Percentiles rank a stretch among this genome's conserved stretches.
Conservation (phyloP, 768 basidiomycete genomes). For the Pleurotus cornucopiae region DNA sequence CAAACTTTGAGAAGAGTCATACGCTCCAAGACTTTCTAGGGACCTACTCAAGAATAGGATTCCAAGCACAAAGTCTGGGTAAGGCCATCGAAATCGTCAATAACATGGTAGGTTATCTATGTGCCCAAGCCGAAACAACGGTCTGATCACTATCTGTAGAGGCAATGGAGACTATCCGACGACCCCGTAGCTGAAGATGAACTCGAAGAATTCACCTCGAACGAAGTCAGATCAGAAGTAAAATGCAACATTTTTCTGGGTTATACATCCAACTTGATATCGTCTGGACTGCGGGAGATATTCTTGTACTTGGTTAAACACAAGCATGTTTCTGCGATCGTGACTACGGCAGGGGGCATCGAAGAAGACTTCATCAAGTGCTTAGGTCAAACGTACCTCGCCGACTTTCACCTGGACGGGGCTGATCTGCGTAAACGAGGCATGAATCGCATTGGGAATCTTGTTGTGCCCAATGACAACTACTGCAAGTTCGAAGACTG, state of each 20-base stretch:
- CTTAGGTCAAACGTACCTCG: conserved; percentile 92
- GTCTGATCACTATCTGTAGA: conserved; percentile 36
- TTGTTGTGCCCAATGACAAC: conserved; percentile 95
- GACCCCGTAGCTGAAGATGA: conserved; percentile 73
- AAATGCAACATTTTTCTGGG: conserved; percentile 92
- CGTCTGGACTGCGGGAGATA: conserved; percentile 92
- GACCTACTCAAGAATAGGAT: conserved; percentile 89
- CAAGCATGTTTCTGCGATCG: conserved; percentile 82
- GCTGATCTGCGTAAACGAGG: conserved; percentile 81
- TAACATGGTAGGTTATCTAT: conserved; percentile 66
- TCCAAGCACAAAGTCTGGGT: conserved; percentile 93
- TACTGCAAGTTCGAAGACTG: conserved; percentile 99
- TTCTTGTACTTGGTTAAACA: conserved; percentile 92
- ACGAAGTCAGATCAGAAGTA: conserved; percentile 60
- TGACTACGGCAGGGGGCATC: conserved; percentile 97
- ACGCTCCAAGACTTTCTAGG: conserved; percentile 67
- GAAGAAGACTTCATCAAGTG: conserved; percentile 99
- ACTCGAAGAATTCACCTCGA: conserved; percentile 56
- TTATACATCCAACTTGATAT: conserved; percentile 98
- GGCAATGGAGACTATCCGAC: conserved; percentile 86
- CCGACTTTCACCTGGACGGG: conserved; percentile 90
- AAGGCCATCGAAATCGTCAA: conserved; percentile 88
- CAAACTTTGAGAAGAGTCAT: conserved; percentile 71
- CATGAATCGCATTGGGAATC: conserved; percentile 97
- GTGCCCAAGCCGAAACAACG: neutral